These are phyloP conservation scores for Sungouiella blattae DNA, from an alignment of 805 yeast genomes.

Conservation along the genomic window DNA sequence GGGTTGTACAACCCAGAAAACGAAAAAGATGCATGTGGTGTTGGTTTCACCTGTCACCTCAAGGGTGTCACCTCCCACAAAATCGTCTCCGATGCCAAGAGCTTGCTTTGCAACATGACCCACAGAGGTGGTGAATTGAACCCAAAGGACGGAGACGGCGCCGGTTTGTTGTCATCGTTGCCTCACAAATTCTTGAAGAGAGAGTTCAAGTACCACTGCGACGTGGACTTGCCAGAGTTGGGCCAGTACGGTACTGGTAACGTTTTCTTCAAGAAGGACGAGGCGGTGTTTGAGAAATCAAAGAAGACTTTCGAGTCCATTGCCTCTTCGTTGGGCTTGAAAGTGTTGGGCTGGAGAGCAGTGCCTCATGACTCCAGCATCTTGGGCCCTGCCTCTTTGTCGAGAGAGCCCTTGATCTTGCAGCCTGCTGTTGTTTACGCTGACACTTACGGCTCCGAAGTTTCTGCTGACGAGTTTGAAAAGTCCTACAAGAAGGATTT, in stretches of 20 bases:
- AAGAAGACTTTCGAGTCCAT: slow-evolving; percentile 75
- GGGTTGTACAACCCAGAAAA: slow-evolving; percentile 91
- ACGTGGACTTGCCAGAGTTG: slow-evolving; percentile 63
- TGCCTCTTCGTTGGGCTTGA: slow-evolving; percentile 71
- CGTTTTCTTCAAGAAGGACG: slow-evolving; percentile 86
- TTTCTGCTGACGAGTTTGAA: slow-evolving; percentile 53
- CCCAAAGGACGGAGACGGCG: slow-evolving; percentile 98
- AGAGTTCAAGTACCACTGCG: slow-evolving; percentile 73
- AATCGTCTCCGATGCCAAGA: slow-evolving; percentile 86
- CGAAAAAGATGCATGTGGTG: slow-evolving; percentile 98
- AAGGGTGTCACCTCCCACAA: slow-evolving; percentile 86
- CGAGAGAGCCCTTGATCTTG: slow-evolving; percentile 85
- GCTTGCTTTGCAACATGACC: slow-evolving; percentile 92
- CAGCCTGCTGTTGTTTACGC: slow-evolving; percentile 87
- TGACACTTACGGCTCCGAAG: slow-evolving; percentile 26
- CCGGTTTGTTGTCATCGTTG: slow-evolving; percentile 90
- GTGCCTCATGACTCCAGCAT: slow-evolving; percentile 95
- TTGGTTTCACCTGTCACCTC: slow-evolving; percentile 93
- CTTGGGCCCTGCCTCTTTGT: slow-evolving; percentile 89
- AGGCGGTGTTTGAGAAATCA: slow-evolving; percentile 63
- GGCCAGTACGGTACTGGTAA: slow-evolving; percentile 97
- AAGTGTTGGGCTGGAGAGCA: slow-evolving; percentile 89
- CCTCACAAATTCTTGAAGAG: slow-evolving; percentile 85
- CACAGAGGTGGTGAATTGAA: slow-evolving; percentile 99
- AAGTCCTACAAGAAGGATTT: slow-evolving; percentile 57